These are phyloP conservation scores for Cymbomonas tetramitiformis DNA, from an alignment of 139 green algal genomes.

Conservation along the genomic window DNA sequence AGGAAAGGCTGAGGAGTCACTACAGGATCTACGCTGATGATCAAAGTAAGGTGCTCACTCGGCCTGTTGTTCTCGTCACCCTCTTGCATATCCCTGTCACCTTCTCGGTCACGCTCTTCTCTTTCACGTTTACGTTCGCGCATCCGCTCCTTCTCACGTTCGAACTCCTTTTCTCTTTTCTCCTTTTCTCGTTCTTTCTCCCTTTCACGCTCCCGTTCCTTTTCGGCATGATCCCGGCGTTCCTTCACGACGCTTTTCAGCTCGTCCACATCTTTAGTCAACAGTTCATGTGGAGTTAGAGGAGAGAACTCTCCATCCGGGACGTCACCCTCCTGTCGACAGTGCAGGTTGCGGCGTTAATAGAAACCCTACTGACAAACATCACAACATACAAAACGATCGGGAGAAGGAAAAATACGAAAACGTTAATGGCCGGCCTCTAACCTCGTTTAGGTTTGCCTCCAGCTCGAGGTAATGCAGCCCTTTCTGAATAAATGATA, in stretches of 20 bases:
- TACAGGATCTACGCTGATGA: too few relatives aligned
- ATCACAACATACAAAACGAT: not conserved
- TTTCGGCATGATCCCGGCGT: conserved; percentile 28
- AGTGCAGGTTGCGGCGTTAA: not conserved
- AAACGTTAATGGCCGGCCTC: not conserved
- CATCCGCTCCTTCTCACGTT: conserved; percentile 13
- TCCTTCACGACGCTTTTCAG: conserved; percentile 48
- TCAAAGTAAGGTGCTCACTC: too few relatives aligned
- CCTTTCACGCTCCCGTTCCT: conserved; percentile 18
- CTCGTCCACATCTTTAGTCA: conserved; percentile 72
- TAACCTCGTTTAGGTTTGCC: conserved; percentile 73
- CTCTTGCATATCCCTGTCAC: not conserved
- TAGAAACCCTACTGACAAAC: not conserved
- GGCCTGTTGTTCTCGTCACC: too few relatives aligned
- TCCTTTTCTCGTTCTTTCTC: conserved; percentile 24
- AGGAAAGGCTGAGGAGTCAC: too few relatives aligned
- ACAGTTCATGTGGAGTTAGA: conserved; percentile 65
- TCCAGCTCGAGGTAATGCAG: conserved; percentile 94
- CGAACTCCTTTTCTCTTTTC: conserved; percentile 19
- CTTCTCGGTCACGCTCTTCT: conserved; percentile 3
- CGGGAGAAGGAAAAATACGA: not conserved
- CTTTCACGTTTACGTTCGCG: too few relatives aligned
- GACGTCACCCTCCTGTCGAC: conserved; percentile 28
- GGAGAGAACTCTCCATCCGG: conserved; percentile 69
- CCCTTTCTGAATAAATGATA: conserved; percentile 89